Base-by-base conservation (phyloP, 805 yeast genomes). In the Ogataea siamensis region DNA sequence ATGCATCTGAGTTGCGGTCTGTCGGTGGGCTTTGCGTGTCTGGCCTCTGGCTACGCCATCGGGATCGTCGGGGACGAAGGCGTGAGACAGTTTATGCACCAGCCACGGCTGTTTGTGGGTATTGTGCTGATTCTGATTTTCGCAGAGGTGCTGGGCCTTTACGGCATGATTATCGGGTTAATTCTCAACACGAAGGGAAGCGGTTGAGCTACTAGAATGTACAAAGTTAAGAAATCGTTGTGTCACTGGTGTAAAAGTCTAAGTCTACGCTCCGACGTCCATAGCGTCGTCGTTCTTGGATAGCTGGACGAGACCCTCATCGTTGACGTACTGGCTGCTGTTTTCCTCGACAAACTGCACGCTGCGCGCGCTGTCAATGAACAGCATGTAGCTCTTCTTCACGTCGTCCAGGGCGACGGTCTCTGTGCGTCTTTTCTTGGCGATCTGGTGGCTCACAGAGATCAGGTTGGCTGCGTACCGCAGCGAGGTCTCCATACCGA, bases 61-160 rank as follows among this genome's bases (percentile, higher is more conserved):
- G 99, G 99, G 70, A 88, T 91, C 50, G 99, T 91, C 50, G 99
- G 99, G 65, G 99, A 91, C 66, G 97, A 95, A 48, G 99, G 99
- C 73, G 97, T 91, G 41, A 85, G 98, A 73, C 96, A 95, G 64
- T 83, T 88, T 55, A 89, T 95, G 58, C 97, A 89, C 67, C 97
- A 91, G 71, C 97, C 97, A 58, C 84, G 96, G 71, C 76, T 91
- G 58, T 91, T 91, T 64, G 98, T 91, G 50, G 98, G 98, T 67
- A 91, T 91, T 94, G 87, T 91, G 73, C 80, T 91, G 73, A 91
- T 91, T 66, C 84, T 91, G 70, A 91, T 91, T 87, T 91, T 91
- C 71, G 96, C 97, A 50, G 99, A 91, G 79, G 98, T 89, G 54
- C 80, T 89, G 72, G 98, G 99, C 74, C 82, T 93, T 55, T 62